Percentiles rank a stretch among this genome's conserved stretches.
Evolutionary conservation across 1,139 yeast species (phyloP).

Genomic region (Lodderomyces margitis): DNA sequence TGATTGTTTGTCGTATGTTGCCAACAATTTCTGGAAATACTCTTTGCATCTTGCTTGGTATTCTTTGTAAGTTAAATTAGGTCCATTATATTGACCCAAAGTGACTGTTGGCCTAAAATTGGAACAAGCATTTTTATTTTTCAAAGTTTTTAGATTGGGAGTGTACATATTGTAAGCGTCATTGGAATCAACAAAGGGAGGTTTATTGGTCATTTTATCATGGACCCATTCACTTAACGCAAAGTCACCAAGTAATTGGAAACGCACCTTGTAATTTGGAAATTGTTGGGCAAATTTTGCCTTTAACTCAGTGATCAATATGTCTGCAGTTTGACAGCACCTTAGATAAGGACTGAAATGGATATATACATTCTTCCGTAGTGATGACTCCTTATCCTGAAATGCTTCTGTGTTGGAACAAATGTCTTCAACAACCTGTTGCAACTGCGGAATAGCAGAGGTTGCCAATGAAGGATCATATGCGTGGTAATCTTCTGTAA

Average conservation of each 20-base stretch:
- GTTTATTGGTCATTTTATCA: conserved; percentile 44
- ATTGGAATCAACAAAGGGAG: conserved; percentile 44
- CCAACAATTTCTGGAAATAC: conserved; percentile 43
- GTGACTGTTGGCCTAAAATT: conserved; percentile 48
- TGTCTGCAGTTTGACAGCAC: conserved; percentile 47
- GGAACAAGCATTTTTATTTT: conserved; percentile 36
- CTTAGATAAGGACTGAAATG: conserved; percentile 48
- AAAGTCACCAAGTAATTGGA: conserved; percentile 46
- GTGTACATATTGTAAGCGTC: conserved; percentile 51
- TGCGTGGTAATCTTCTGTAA: conserved; percentile 28
- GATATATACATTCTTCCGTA: conserved; percentile 37
- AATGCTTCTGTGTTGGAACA: conserved; percentile 27
- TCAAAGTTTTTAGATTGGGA: conserved; percentile 39
- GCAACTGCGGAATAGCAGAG: conserved; percentile 30
- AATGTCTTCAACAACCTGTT: conserved; percentile 31
- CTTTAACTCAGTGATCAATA: conserved; percentile 33
- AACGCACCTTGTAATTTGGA: conserved; percentile 37
- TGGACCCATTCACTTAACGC: conserved; percentile 51
- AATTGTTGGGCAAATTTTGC: conserved; percentile 21
- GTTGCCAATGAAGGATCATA: conserved; percentile 43
- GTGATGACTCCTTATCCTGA: conserved; percentile 14
- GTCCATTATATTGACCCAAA: conserved; percentile 49
- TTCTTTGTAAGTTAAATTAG: conserved; percentile 41
- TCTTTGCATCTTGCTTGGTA: conserved; percentile 42
- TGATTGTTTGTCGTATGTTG: conserved; percentile 44